These are phyloP conservation scores for Colletotrichum destructivum DNA, from an alignment of 2,329 filamentous ascomycete genomes.

Conservation along the genomic window DNA sequence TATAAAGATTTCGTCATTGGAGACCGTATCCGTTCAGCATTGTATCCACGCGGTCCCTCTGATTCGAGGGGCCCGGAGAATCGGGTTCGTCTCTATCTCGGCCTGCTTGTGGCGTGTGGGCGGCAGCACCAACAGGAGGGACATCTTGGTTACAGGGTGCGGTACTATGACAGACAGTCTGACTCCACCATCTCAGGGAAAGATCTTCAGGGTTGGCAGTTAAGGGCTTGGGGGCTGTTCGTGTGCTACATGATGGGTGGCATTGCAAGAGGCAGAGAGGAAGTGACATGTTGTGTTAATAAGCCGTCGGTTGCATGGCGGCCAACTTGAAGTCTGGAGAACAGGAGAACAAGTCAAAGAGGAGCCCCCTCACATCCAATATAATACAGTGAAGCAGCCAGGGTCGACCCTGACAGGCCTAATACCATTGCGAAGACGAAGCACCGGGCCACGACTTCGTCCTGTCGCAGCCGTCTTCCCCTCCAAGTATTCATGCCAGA, in stretches of 20 bases:
- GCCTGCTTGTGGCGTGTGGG: not conserved
- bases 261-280: constrained; percentile 4
- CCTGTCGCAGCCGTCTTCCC: constrained; percentile 9
- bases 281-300: constrained; percentile 3
- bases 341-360: not conserved
- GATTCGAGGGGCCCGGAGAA: constrained; percentile 9
- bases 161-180: constrained; percentile 23
- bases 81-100: constrained; percentile 13
- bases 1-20: constrained; percentile 20
- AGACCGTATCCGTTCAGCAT: not conserved
- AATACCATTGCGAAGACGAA: not conserved
- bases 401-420: not conserved
- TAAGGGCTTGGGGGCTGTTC: constrained; percentile 3
- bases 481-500: constrained; percentile 5
- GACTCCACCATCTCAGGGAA: not conserved
- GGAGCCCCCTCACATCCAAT: constrained; percentile 1
- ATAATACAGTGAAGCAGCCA: not conserved
- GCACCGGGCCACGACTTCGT: constrained; percentile 7
- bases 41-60: not conserved
- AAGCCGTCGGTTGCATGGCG: constrained; percentile 1
- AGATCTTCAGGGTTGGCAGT: constrained; percentile 15
- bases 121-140: not conserved
- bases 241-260: not conserved
- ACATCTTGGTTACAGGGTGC: constrained; percentile 13
- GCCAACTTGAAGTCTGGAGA: not conserved